phyloP scores from a whole-genome alignment of 306 rosid species.

The Comarum palustre region DNA sequence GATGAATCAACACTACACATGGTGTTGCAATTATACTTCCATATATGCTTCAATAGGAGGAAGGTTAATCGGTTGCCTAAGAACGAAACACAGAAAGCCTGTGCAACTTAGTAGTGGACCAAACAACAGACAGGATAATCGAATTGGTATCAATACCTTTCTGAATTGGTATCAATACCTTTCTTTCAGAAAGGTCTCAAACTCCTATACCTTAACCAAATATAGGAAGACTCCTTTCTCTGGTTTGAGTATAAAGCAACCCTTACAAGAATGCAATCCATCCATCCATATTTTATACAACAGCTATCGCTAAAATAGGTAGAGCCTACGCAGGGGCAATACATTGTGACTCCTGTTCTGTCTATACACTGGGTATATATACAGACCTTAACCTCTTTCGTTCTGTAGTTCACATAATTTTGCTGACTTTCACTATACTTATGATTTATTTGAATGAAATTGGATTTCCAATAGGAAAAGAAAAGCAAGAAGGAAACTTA shows the following conservation, averaged over 20 bases:
- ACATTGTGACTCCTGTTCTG: neutral
- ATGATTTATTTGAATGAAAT: neutral
- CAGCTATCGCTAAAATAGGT: neutral
- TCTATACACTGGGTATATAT: neutral
- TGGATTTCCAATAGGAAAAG: neutral
- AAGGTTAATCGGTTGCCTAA: neutral
- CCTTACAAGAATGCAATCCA: neutral
- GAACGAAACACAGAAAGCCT: no score
- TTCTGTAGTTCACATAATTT: neutral
- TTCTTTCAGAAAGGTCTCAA: neutral
- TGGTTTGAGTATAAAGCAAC: neutral
- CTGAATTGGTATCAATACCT: neutral
- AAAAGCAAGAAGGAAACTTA: conserved; percentile 7
- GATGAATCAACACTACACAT: neutral
- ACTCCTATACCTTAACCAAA: neutral
- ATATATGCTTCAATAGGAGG: neutral
- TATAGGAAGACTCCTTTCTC: neutral
- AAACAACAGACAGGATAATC: neutral
- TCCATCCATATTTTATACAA: neutral
- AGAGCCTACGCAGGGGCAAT: neutral
- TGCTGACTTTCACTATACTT: neutral
- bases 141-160: no score
- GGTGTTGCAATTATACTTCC: neutral
- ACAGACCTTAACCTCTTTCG: neutral
- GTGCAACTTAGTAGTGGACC: neutral